Conservation (phyloP, 2,329 filamentous ascomycete genomes). For the Clarireedia monteithiana region DNA sequence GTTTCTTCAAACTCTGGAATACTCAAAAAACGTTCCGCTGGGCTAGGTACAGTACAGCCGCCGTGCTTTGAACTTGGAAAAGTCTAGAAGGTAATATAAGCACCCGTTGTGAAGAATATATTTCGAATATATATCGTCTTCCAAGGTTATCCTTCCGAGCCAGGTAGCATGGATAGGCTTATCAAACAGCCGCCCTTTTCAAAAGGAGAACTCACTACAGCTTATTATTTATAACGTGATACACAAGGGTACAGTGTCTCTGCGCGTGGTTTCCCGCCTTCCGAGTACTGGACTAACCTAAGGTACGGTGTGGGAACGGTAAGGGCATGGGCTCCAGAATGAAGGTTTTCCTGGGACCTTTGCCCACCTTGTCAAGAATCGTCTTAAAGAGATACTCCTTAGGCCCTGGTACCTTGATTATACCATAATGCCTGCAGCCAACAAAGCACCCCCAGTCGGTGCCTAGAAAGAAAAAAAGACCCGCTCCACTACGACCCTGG, state of each 20-base stretch:
- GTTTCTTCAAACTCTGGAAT: too few relatives aligned
- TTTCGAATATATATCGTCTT: too few relatives aligned
- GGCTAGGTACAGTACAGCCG: too few relatives aligned
- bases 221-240: conserved; percentile 21
- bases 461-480: conserved; percentile 13
- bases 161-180: too few relatives aligned
- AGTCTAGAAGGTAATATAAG: too few relatives aligned
- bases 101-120: too few relatives aligned
- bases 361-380: not conserved
- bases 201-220: conserved; percentile 1
- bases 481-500: conserved; percentile 19
- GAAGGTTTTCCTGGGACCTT: conserved; percentile 14
- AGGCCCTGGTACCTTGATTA: conserved; percentile 11
- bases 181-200: conserved; percentile 1
- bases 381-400: conserved; percentile 4
- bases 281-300: conserved; percentile 12
- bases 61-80: too few relatives aligned
- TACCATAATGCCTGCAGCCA: conserved; percentile 14
- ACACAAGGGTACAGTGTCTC: conserved; percentile 12
- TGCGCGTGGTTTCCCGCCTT: conserved; percentile 22
- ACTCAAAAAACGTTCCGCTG: too few relatives aligned
- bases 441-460: conserved; percentile 17
- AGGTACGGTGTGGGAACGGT: conserved; percentile 9
- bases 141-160: too few relatives aligned
- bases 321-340: conserved; percentile 1